Conservation (phyloP, 169 alveolate species). For the Eimeria brunetti region DNA sequence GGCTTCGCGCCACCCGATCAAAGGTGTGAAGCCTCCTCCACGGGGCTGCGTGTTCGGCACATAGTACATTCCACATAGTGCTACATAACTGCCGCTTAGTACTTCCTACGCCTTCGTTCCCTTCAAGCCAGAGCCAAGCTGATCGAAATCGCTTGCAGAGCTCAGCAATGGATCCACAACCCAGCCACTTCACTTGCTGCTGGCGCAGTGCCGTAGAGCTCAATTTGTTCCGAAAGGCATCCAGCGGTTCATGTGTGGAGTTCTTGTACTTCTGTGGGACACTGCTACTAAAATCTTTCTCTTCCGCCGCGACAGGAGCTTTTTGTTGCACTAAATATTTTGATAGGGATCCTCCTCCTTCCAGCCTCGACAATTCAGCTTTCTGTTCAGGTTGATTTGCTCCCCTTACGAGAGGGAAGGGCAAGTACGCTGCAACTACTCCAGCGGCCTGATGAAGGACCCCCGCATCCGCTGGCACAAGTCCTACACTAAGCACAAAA, state of each 20-base stretch:
- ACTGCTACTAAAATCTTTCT: background rate
- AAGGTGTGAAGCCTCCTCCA: conserved; percentile 60
- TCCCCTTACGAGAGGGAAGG: background rate
- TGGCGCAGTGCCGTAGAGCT: conserved; percentile 62
- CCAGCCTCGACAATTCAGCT: background rate
- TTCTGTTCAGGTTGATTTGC: background rate
- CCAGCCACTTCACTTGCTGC: conserved; percentile 7
- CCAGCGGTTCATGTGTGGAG: background rate
- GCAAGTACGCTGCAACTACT: conserved; percentile 19
- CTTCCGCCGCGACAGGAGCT: background rate
- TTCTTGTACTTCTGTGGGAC: background rate
- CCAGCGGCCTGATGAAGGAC: background rate
- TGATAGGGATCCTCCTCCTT: background rate
- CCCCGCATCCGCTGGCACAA: conserved; percentile 36
- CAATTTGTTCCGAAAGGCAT: background rate
- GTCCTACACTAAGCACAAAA: conserved; percentile 18
- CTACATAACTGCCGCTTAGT: background rate
- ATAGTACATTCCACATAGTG: conserved; percentile 13
- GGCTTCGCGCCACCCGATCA: conserved; percentile 34
- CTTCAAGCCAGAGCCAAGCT: conserved; percentile 58
- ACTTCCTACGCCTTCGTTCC: conserved; percentile 8
- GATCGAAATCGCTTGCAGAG: conserved; percentile 34
- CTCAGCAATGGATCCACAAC: conserved; percentile 30
- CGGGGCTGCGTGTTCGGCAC: conserved; percentile 63
- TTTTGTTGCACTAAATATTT: background rate